Evolutionary conservation across 2,329 filamentous ascomycete genomes (phyloP), one percentile per base, ranked within the genome.

Genomic region (Sporothrix brasiliensis): DNA sequence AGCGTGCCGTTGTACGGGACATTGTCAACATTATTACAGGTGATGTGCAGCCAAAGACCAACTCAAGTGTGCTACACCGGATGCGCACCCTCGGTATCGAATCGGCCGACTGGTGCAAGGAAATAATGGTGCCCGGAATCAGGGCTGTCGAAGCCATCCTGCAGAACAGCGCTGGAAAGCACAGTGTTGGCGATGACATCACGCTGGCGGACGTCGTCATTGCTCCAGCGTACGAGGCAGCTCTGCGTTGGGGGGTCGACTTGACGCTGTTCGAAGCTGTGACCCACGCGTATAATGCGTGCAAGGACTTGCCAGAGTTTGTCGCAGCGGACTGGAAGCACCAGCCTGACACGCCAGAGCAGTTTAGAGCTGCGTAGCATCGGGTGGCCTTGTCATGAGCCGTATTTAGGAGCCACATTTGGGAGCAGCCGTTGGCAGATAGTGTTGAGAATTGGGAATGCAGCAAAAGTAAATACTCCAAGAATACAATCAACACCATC

Each of bases 281-380:
- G 3, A 6, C 14, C 10, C 39, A n/a, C 13, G 58, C 41, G 4
- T 63, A 63, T n/a, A 44, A 47, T 7, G 39, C 58, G 39, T 63
- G 58, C 39, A 63, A 47, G 39, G 58, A 63, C 13, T 24, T 63
- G 39, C 58, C 58, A 24, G 58, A 63, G n/a, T 63, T 63, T 47
- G 39, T 47, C 11, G 10, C 19, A 41, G 58, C 58, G 3, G 58
- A 63, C 21, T 63, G 58, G 58, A 63, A 63, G 58, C 58, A 63
- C 6, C 58, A 63, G 39, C 39, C 39, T 27, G 58, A 63, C n/a
- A 63, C 58, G 10, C 58, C 58, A 13, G 58, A 63, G n/a, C 58
- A 63, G 3, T 19, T 47, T 11, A 47, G 11, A 21, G 58, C 58
- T 1, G 2, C 3, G 4, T 21, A 41, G 30, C 6, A 3, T 14